Conservation (phyloP, 2,329 filamentous ascomycete genomes). For the Colletotrichum lini region DNA sequence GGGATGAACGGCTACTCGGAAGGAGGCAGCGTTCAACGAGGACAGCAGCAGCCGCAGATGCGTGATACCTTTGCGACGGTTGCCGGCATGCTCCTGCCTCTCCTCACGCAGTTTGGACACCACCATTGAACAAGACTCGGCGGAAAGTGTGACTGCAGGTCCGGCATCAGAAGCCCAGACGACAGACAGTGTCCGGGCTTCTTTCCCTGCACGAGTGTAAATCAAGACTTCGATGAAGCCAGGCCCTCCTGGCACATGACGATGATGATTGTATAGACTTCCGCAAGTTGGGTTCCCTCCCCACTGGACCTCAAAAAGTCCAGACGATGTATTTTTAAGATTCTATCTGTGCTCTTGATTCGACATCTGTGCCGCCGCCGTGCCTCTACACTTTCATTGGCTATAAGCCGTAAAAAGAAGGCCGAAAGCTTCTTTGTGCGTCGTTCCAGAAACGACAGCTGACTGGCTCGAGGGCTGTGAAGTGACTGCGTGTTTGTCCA, state of each 20-base stretch:
- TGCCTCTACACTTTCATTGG: background rate
- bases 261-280: conserved; percentile 38
- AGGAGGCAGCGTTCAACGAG: conserved; percentile 60
- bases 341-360: conserved; percentile 18
- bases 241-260: conserved; percentile 29
- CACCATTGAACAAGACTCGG: conserved; percentile 66
- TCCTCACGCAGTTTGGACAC: conserved; percentile 84
- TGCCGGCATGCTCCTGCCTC: conserved; percentile 82
- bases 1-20: conserved; percentile 66
- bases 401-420: background rate
- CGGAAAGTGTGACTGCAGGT: background rate
- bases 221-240: conserved; percentile 12
- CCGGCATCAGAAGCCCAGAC: background rate
- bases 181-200: background rate
- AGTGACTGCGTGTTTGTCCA: conserved; percentile 5
- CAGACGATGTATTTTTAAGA: conserved; percentile 28
- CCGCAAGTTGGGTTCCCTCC: conserved; percentile 1
- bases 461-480: conserved; percentile 1
- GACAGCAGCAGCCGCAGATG: conserved; percentile 71
- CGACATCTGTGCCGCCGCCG: background rate
- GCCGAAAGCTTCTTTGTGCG: conserved; percentile 6
- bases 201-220: conserved; percentile 10
- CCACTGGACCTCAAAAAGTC: conserved; percentile 2
- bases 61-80: conserved; percentile 80
- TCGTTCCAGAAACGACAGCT: conserved; percentile 14